These are phyloP conservation scores for Maudiozyma humilis DNA, from an alignment of 1,139 yeast species.

Conservation along the genomic window DNA sequence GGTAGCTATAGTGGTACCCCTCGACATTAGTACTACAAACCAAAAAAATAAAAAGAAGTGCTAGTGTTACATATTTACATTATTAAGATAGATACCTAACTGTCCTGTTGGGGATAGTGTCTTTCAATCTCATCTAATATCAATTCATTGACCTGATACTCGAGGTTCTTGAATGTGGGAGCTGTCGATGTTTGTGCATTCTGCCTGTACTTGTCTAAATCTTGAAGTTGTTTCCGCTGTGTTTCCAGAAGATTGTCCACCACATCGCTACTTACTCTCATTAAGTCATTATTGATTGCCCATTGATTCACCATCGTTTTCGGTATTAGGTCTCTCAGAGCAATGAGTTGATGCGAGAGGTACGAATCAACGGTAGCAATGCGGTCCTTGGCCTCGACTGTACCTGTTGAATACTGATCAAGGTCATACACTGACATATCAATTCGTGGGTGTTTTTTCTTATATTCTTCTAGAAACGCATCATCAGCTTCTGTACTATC, in stretches of 20 bases:
- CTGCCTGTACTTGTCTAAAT: constrained; percentile 13
- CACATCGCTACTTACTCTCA: constrained; percentile 8
- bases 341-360: constrained; percentile 22
- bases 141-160: constrained; percentile 14
- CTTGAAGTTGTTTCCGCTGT: constrained; percentile 15
- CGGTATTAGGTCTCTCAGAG: constrained; percentile 15
- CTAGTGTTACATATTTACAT: too few species aligned
- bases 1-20: too few species aligned
- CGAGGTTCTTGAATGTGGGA: constrained; percentile 9
- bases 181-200: constrained; percentile 11
- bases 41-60: too few species aligned
- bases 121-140: constrained; percentile 8
- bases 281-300: constrained; percentile 22
- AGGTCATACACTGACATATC: constrained; percentile 11
- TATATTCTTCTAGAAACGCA: constrained; percentile 7
- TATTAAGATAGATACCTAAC: too few species aligned
- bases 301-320: constrained; percentile 26
- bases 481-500: constrained; percentile 8
- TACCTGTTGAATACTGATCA: not conserved
- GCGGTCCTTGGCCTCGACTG: not conserved
- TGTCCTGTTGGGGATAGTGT: not conserved
- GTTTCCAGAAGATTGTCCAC: constrained; percentile 9
- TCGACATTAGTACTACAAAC: too few species aligned
- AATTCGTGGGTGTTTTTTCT: constrained; percentile 10
- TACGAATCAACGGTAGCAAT: constrained; percentile 19